Conservation (phyloP, 2,329 filamentous ascomycete species). For the Aspergillus hiratsukae region DNA sequence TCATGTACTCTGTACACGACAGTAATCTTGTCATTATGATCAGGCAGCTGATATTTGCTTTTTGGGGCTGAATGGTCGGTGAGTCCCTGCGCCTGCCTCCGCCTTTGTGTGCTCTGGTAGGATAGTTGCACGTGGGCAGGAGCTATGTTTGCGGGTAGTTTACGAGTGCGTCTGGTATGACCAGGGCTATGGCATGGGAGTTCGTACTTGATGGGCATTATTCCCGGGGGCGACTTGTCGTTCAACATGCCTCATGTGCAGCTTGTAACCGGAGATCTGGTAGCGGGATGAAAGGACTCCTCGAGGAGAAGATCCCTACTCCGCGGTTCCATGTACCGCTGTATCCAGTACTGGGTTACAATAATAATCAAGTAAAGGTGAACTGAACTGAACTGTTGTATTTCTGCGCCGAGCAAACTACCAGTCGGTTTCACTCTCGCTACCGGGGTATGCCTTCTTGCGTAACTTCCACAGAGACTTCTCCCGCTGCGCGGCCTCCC, state of each 20-base stretch:
- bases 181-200: not conserved
- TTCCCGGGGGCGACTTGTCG: not conserved
- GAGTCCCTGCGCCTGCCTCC: too few species aligned
- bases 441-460: slow-evolving; percentile 36
- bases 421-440: slow-evolving; percentile 35
- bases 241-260: not conserved
- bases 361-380: not conserved
- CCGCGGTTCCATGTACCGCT: not conserved
- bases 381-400: not conserved
- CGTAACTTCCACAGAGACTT: slow-evolving; percentile 36
- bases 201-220: not conserved
- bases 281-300: not conserved
- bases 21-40: not conserved
- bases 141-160: not conserved
- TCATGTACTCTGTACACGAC: too few species aligned
- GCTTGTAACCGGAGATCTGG: not conserved
- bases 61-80: not conserved
- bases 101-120: not conserved
- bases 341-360: not conserved
- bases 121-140: not conserved
- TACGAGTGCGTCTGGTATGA: not conserved
- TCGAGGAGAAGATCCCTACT: not conserved
- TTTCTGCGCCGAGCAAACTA: slow-evolving; percentile 8
- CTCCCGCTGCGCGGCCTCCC: slow-evolving; percentile 24
- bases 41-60: not conserved